Evolutionary conservation across 768 basidiomycete genomes (phyloP), one percentile per base, ranked within the genome.

Genomic region (Macrolepiota dolichaula): DNA sequence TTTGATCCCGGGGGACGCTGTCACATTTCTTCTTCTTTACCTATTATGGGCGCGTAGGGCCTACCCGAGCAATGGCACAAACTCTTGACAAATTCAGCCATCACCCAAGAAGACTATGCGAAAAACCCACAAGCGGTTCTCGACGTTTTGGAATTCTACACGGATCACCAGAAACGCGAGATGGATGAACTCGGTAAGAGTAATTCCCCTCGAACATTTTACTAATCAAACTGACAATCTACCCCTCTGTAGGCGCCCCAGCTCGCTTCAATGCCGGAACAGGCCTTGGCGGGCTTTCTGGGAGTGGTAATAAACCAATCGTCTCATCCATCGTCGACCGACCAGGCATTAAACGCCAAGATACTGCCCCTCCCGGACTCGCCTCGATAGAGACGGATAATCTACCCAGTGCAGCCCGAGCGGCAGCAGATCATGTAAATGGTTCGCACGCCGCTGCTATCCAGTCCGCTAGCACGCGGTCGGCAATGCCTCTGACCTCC

Each of bases 21-120:
- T 49, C 22, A 24, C n/a, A n/a, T 13, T 42, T 13, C 13, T 13
- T 42, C 12, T 42, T 42, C 13, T 42, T 42, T 32, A 11, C n/a
- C 40, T 42, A 42, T n/a, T 42, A 49, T 49, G 13, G 22, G 24
- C 13, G 10, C 42, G 10, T 49, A 95, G 94, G 96, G 96, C 60
- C 86, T 99, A 72, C 96, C 96, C 10, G 95, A 97, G 59, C 94
- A 96, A 79, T 99, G 96, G 96, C 92, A 86, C 69, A 92, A 95
- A 64, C 81, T 99, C n/a, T 83, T 99, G 68, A 98, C 94, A 4
- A 94, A 96, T 70, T 96, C 94, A 3, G 95, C 95, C 36, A 97
- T 99, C 74, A 99, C 96, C 1, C 90, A 93, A 58, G 96, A 99
- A 75, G 96, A 99, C 73, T 97, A 98, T 61, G 94, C 92, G 4